Base-by-base conservation (phyloP, 2,329 filamentous ascomycete species). In the Calycina herbarum region DNA sequence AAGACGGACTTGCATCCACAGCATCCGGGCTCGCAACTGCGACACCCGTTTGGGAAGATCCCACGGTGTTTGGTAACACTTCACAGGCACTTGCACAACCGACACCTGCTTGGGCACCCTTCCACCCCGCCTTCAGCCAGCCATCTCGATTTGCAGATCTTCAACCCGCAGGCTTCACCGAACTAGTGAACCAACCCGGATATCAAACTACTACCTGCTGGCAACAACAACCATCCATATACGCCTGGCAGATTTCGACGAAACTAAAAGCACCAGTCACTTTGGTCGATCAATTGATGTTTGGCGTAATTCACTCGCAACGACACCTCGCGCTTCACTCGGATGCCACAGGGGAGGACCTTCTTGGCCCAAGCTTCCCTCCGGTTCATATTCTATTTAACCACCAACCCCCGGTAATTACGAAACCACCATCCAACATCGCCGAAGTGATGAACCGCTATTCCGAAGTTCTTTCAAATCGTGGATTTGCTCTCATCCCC, bases 181-280 rank as follows among this genome's bases (percentile, higher is more conserved):
- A 72, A 33, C 20, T 71, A n/a, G 64, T 70, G 45, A 72, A 67
- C 48, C 67, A 68, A 4, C 69, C 67, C 10, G 17, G 60, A 3
- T 69, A 61, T 56, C 62, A 38, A 59, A 59, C 51, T 24, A 60
- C 66, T 40, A 71, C 68, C 35, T 69, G 69, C 62, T 75, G 72
- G 73, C 73, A 76, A 67, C 59, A 64, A n/a, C 73, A 75, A 57
- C 74, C 74, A 7, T 73, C 72, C 15, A 65, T 70, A 42, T 74
- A 72, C 54, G 71, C 72, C 3, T 75, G 73, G 73, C 73, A 75
- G 59, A 71, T 74, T 7, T 72, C 69, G 5, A 74, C 74, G 2
- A 75, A 75, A 62, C 64, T 75, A 24, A 75, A 73, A 62, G 57
- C 72, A 33, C 73, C 74, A 3, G 62, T 68, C 33, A 75, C 72